phyloP scores from a whole-genome alignment of 768 basidiomycete genomes.

The Trametes cingulata region DNA sequence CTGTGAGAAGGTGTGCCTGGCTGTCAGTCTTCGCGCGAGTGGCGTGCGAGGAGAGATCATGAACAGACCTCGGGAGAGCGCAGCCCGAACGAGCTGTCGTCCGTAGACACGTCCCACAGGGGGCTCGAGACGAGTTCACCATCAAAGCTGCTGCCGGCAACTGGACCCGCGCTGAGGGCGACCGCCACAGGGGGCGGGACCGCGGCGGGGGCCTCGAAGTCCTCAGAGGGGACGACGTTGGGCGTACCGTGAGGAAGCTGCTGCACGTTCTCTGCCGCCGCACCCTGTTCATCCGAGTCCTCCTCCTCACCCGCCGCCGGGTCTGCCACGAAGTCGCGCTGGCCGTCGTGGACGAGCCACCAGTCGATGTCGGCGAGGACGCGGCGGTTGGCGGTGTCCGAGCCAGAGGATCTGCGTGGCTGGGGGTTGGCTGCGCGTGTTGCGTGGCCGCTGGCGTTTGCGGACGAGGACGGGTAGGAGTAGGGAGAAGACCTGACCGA shows the following conservation, averaged over 20 bases:
- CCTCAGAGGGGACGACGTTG: constrained; percentile 21
- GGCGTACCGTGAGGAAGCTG: constrained; percentile 22
- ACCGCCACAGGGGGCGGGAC: constrained; percentile 2
- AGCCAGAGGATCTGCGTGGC: constrained; percentile 65
- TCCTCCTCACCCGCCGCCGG: constrained; percentile 40
- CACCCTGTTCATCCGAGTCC: constrained; percentile 39
- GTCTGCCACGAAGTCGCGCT: constrained; percentile 45
- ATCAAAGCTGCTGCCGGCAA: constrained; percentile 4
- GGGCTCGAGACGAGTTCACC: constrained; percentile 10
- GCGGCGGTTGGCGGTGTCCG: constrained; percentile 62
- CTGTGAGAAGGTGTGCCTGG: constrained; percentile 26
- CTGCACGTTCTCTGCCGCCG: constrained; percentile 32
- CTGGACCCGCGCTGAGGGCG: constrained; percentile 4
- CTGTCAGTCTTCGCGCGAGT: constrained; percentile 14
- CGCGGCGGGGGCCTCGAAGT: background rate
- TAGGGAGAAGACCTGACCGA: constrained; percentile 72
- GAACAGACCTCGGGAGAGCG: constrained; percentile 26
- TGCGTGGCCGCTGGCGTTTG: constrained; percentile 27
- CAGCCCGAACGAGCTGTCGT: constrained; percentile 13
- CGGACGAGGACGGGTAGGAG: constrained; percentile 39
- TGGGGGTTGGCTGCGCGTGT: constrained; percentile 39
- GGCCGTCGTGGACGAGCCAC: constrained; percentile 80
- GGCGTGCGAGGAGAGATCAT: constrained; percentile 2
- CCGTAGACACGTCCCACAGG: constrained; percentile 22
- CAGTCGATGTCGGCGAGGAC: constrained; percentile 87